Base-by-base conservation (phyloP, 352 stramenopile genomes). In the Pythium scleroteichum region DNA sequence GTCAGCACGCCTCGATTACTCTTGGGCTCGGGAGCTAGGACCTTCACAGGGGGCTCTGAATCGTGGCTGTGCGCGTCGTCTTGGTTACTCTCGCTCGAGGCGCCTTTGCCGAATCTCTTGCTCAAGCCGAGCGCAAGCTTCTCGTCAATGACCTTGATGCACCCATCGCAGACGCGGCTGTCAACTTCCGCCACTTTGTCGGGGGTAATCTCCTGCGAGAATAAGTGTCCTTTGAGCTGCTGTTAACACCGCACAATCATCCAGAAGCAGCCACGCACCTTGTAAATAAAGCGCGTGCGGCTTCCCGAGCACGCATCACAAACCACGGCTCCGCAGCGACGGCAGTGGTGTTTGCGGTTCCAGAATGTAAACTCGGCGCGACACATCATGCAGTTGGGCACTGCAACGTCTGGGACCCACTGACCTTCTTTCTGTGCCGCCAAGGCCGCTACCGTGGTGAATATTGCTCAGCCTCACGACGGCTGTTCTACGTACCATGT, bases 311-410 rank as follows among this genome's bases (percentile, higher is more conserved):
- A 96, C 12, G 70, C 40, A 40, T 93, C 78, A 53, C 88, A 96
- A 8, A 95, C 78, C 20, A 94, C 75, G 8, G 82, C 81, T 12
- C 88, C 88, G 35, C 88, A 96, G n/a, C 83, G 83, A 6, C 88
- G 85, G 61, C 88, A 96, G 65, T 96, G 88, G 71, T 96, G 88
- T 62, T 89, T 88, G 27, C 88, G 84, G 56, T 82, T 91, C 83
- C 85, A 92, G 56, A 92, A 94, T 32, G 76, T 78, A 56, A 96
- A 96, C 59, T 94, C 87, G 32, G 58, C 54, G 50, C 85, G 80
- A 68, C 88, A 96, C 27, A 91, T 68, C 83, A 95, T 94, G 74
- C 88, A 96, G 23, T 76, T 62, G 57, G 68, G 72, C 42, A 90
- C 85, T 0, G 80, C 88, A 24, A 94, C 74, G 56, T 96, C 88